Evolutionary conservation across 2,329 filamentous ascomycete genomes (phyloP).

Genomic region (Microsporum ferrugineum): DNA sequence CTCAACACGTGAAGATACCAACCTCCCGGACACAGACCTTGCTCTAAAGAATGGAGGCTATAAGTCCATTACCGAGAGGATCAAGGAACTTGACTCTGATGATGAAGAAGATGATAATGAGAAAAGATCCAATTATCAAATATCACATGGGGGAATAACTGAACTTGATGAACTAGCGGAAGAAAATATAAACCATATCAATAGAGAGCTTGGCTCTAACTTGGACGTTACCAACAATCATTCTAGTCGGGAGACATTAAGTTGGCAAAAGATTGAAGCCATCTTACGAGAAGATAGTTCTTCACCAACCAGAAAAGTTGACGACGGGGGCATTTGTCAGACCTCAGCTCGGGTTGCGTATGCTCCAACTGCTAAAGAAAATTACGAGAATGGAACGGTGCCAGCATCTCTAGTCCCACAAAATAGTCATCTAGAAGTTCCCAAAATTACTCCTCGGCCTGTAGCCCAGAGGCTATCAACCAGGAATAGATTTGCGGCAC

Average conservation of each 20-base stretch:
- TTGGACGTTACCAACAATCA: background rate
- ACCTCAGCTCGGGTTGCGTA: background rate
- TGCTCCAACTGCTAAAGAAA: background rate
- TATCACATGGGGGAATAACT: background rate
- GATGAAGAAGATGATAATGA: constrained; percentile 20
- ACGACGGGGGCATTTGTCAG: background rate
- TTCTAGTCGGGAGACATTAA: constrained; percentile 21
- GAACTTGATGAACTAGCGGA: background rate
- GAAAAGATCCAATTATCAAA: background rate
- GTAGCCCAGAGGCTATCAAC: constrained; percentile 4
- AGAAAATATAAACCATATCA: background rate
- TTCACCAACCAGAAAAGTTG: background rate
- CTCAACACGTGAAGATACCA: background rate
- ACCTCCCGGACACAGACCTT: background rate
- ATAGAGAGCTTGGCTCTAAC: background rate
- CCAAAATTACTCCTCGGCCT: background rate
- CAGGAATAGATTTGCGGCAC: constrained; percentile 9
- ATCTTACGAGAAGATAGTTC: constrained; percentile 16
- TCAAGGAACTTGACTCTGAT: constrained; percentile 28
- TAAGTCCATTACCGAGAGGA: constrained; percentile 22
- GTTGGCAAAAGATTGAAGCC: constrained; percentile 30
- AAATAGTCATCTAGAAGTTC: background rate
- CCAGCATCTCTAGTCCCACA: background rate
- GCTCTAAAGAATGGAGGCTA: constrained; percentile 3
- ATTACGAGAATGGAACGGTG: no score